Evolutionary conservation across 2,329 filamentous ascomycete species (phyloP), one percentile per base, ranked within the genome.

Genomic region (Cladosporium colombiae): DNA sequence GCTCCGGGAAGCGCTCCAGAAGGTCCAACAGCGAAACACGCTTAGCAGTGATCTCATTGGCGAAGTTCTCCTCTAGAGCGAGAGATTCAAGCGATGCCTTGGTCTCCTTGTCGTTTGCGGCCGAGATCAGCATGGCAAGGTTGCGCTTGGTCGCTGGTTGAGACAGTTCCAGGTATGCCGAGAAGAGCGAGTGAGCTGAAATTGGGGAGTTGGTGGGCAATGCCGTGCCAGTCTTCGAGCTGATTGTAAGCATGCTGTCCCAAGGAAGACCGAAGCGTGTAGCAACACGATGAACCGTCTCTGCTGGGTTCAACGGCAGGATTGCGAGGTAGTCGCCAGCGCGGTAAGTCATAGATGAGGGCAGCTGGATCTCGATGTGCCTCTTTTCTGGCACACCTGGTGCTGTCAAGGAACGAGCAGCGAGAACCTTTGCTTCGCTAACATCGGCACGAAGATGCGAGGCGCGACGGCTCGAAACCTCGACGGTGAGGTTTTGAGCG

Each of bases 321-420:
- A 93, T 81, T 0, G 89, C 89, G 0, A 94, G 83, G 74, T 95
- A 94, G 73, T 94, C 91, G 16, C 91, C 91, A 1, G 89, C 85
- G 46, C 85, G 83, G 77, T 93, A 94, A 0, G 82, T 83, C 81
- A 87, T 78, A 8, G 75, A 78, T 1, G 76, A 77, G 0, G 81
- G 81, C 8, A 82, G 72, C 59, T 78, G 75, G 65, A 83, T 75
- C 66, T 81, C 79, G 29, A 82, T 78, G 66, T 81, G 79, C 33
- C 85, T 84, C 80, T 92, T 92, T 44, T 80, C 79, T 0, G 85
- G 80, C 29, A 81, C 82, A 0, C 79, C 82, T 0, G 80, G 77
- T 0, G 82, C 75, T 0, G 84, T 87, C 37, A 91, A 78, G 0
- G 80, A 74, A 56, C 78, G 79, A 50, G 84, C 83, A 8, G 83